Percentiles rank a stretch among this genome's conserved stretches.
Conservation (phyloP, 371 early-diverging fungal species). For the Mortierella sp. region DNA sequence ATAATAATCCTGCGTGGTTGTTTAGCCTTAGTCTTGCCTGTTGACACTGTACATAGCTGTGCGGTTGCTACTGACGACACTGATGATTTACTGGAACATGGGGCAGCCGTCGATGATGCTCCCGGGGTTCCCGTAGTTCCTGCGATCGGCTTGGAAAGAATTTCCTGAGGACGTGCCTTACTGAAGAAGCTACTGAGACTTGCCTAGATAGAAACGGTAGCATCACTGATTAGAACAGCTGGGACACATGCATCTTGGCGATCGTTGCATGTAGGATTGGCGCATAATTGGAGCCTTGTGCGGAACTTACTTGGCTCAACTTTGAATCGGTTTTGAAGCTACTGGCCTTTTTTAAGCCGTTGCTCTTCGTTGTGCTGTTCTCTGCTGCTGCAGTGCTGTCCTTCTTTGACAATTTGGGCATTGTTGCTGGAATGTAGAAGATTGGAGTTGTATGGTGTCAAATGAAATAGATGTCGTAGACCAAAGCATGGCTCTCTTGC, state of each 20-base stretch:
- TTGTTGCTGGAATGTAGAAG: too few species aligned
- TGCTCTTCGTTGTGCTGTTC: not conserved
- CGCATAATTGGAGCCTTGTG: too few species aligned
- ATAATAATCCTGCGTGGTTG: conserved; percentile 17
- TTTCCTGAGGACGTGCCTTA: conserved; percentile 1
- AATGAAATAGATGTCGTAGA: too few species aligned
- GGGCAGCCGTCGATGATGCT: not conserved
- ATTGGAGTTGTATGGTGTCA: not conserved
- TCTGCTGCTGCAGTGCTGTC: not conserved
- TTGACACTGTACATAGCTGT: not conserved
- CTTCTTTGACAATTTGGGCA: not conserved
- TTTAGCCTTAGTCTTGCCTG: not conserved
- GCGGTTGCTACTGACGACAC: not conserved
- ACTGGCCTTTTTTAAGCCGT: not conserved
- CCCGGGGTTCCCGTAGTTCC: too few species aligned
- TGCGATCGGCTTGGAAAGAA: not conserved
- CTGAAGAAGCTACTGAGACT: conserved; percentile 12
- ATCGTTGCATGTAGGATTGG: too few species aligned
- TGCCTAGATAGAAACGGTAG: conserved; percentile 1
- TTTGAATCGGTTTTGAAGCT: not conserved
- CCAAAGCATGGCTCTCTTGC: too few species aligned
- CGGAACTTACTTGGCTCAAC: conserved; percentile 13
- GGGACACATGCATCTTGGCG: not conserved
- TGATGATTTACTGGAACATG: not conserved
- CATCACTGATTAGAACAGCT: too few species aligned